These are phyloP conservation scores for Penicillium sp. DNA, from an alignment of 2,329 filamentous ascomycete genomes.

Conservation along the genomic window DNA sequence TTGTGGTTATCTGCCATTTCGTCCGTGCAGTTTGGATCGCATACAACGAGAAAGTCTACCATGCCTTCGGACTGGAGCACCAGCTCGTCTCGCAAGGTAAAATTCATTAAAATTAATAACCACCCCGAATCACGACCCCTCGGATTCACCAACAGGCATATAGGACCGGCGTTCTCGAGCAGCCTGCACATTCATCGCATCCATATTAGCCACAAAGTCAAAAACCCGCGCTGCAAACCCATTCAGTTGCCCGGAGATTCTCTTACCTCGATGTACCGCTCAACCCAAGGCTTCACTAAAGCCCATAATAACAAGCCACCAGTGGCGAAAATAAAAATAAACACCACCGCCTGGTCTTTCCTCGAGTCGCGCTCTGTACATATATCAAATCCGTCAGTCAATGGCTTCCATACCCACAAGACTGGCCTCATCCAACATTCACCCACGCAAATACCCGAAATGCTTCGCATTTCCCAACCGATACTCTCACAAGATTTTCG, in stretches of 20 bases:
- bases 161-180: constrained; percentile 47
- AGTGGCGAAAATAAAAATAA: constrained; percentile 60
- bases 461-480: neutral
- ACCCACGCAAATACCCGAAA: no score
- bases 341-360: constrained; percentile 61
- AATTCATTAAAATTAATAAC: neutral
- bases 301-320: constrained; percentile 57
- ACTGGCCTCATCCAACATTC: no score
- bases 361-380: constrained; percentile 57
- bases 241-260: no score
- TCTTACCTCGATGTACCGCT: constrained; percentile 50
- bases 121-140: neutral
- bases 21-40: no score
- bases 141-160: constrained; percentile 43
- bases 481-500: neutral
- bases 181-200: constrained; percentile 28
- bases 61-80: no score
- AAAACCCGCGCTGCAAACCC: neutral
- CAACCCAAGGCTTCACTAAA: constrained; percentile 53
- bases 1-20: no score
- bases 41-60: no score
- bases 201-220: constrained; percentile 2
- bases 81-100: neutral
- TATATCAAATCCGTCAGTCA: constrained; percentile 6
- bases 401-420: no score